phyloP scores from a whole-genome alignment of 2,329 filamentous ascomycete species.

The Microascus cirrosus region DNA sequence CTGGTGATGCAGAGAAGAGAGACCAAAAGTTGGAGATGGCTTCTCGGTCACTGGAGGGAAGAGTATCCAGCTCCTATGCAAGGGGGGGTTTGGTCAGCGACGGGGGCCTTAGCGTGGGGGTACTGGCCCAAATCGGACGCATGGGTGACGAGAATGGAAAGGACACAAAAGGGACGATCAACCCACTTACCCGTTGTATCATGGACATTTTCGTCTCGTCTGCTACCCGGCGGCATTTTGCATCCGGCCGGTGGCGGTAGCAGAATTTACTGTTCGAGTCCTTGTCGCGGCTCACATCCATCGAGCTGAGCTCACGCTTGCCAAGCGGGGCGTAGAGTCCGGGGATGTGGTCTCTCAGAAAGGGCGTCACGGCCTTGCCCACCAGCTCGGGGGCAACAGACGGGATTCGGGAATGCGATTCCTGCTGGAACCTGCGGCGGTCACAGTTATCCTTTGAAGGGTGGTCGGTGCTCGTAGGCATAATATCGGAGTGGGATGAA shows the following conservation, averaged over 20 bases:
- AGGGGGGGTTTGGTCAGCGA: constrained; percentile 1
- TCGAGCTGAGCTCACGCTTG: constrained; percentile 32
- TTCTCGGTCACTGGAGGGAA: constrained; percentile 80
- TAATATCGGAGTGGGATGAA: constrained; percentile 5
- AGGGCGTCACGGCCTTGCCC: constrained; percentile 72
- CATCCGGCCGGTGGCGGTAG: constrained; percentile 87
- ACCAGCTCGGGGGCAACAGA: constrained; percentile 47
- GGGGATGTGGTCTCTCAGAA: constrained; percentile 84
- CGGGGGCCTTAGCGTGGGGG: constrained; percentile 1
- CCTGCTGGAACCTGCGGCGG: constrained; percentile 36
- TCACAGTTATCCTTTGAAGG: constrained; percentile 33
- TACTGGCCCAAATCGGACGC: background rate
- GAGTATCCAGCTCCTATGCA: constrained; percentile 62
- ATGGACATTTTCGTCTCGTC: constrained; percentile 96
- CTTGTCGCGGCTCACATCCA: constrained; percentile 23
- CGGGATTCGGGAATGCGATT: constrained; percentile 33
- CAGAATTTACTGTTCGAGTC: constrained; percentile 82
- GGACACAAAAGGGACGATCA: background rate
- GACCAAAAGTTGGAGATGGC: constrained; percentile 97
- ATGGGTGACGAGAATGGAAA: background rate
- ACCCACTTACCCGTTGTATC: constrained; percentile 63
- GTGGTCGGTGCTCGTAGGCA: constrained; percentile 4
- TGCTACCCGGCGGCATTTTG: constrained; percentile 84
- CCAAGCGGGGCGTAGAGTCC: constrained; percentile 75
- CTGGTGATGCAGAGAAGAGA: constrained; percentile 86